Conservation (phyloP, 73 alveolate genomes). For the Paramecium bursaria region DNA sequence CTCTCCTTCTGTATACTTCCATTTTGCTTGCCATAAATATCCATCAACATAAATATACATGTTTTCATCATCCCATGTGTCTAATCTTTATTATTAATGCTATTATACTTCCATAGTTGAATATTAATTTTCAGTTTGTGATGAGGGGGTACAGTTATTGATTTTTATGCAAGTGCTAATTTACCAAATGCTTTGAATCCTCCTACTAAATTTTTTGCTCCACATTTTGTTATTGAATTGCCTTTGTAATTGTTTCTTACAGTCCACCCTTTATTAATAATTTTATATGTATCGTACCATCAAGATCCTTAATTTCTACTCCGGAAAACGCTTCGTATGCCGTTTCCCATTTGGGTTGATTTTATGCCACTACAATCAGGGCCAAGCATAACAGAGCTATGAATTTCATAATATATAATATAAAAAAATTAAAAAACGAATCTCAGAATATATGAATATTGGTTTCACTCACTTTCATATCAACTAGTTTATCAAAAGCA, state of each 20-base stretch:
- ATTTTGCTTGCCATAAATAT: slow-evolving; percentile 53
- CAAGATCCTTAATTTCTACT: slow-evolving; percentile 44
- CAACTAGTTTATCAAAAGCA: slow-evolving; percentile 63
- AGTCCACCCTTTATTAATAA: slow-evolving; percentile 38
- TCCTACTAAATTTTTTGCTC: slow-evolving; percentile 22
- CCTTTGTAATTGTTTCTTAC: slow-evolving; percentile 38
- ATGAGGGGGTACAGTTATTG: slow-evolving; percentile 54
- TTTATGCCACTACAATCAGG: slow-evolving; percentile 1
- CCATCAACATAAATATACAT: slow-evolving; percentile 56
- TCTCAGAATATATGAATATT: slow-evolving; percentile 24
- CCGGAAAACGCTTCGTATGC: slow-evolving; percentile 26
- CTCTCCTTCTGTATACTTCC: slow-evolving; percentile 48
- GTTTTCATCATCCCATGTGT: slow-evolving; percentile 51
- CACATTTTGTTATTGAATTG: slow-evolving; percentile 31
- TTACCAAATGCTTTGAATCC: slow-evolving; percentile 56
- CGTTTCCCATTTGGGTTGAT: slow-evolving; percentile 53
- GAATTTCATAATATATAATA: slow-evolving; percentile 49
- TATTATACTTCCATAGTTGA: slow-evolving; percentile 43
- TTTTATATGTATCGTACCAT: not conserved
- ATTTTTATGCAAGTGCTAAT: slow-evolving; percentile 49
- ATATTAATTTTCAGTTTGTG: slow-evolving; percentile 43
- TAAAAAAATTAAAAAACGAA: slow-evolving; percentile 42
- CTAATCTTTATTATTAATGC: slow-evolving; percentile 12
- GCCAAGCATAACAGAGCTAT: slow-evolving; percentile 29
- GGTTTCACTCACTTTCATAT: slow-evolving; percentile 52